Evolutionary conservation across 1,139 yeast genomes (phyloP), one percentile per base, ranked within the genome.

Genomic region (Saccharomyces hybrid): DNA sequence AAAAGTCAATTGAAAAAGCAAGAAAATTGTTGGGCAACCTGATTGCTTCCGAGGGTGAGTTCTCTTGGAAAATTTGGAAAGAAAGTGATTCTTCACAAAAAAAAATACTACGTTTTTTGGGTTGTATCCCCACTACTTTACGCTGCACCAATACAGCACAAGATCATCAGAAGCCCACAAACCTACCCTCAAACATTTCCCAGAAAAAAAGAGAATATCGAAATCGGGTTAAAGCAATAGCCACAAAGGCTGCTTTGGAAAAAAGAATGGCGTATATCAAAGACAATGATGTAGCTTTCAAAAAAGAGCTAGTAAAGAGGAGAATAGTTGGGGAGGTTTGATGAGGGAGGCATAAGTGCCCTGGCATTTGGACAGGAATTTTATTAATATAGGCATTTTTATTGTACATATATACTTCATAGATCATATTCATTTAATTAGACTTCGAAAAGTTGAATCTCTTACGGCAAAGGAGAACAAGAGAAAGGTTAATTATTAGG

Each of bases 191-290:
- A 11, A 23, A 14, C 28, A 32, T 32, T 6, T 46, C 50, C n/a
- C 50, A 44, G n/a, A 58, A 59, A 44, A 66, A 64, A 54, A 23
- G 23, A 4, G 48, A 48, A 19, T 66, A 59, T 51, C 58, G 63
- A 38, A 47, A 57, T 26, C 52, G 64, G 42, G 60, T 63, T 13
- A 54, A 61, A 31, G 51, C 50, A n/a, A 58, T 63, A 34, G 68
- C 71, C 0, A 34, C 67, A 5, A 58, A 59, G 27, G 57, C 60
- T 27, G 64, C 69, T 23, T 55, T 63, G 57, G 52, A 52, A n/a
- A 59, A 60, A 31, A 57, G 64, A 38, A 51, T 61, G 7, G 60
- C 62, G 3, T 66, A 65, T 53, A 60, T 60, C 3, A 53, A 60
- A 14, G 61, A 63, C 34, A 58, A 61, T 57, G 62, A 63, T 46